Evolutionary conservation across 1,284 basidiomycete species (phyloP).

Genomic region (Taiwanofungus camphoratus): DNA sequence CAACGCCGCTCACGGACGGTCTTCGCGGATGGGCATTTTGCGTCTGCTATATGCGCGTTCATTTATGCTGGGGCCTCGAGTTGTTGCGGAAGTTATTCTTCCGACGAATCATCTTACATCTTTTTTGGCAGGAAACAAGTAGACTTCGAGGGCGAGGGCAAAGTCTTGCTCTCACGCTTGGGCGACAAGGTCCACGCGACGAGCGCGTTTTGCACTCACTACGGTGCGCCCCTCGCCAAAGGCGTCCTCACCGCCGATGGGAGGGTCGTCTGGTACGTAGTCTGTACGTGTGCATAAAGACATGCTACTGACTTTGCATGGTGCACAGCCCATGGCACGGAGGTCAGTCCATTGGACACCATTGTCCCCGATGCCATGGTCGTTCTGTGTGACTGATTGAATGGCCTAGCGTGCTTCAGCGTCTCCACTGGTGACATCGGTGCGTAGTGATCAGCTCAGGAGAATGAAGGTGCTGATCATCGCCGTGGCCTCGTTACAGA

Average conservation of each 20-base stretch:
- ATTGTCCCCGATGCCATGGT: not conserved
- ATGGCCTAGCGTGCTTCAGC: conserved; percentile 90
- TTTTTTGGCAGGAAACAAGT: conserved; percentile 76
- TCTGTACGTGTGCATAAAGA: not conserved
- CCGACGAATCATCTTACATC: too few species aligned
- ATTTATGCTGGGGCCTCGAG: too few species aligned
- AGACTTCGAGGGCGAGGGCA: conserved; percentile 69
- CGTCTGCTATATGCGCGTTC: too few species aligned
- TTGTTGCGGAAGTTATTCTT: too few species aligned
- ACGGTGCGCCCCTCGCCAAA: conserved; percentile 79
- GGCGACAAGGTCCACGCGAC: conserved; percentile 76
- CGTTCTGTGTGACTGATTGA: not conserved
- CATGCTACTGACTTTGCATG: conserved; percentile 1
- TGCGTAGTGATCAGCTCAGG: conserved; percentile 28
- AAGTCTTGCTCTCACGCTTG: conserved; percentile 76
- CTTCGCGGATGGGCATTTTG: too few species aligned
- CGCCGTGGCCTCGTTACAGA: conserved; percentile 54
- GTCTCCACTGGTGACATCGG: conserved; percentile 76
- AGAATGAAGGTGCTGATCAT: too few species aligned
- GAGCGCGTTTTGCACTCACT: conserved; percentile 86
- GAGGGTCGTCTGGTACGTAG: conserved; percentile 67
- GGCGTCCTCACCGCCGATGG: conserved; percentile 80
- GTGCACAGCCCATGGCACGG: conserved; percentile 82
- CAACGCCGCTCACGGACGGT: too few species aligned
- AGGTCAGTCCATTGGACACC: conserved; percentile 38